Conservation (phyloP, 768 basidiomycete species). For the Mycena olivaceomarginata region DNA sequence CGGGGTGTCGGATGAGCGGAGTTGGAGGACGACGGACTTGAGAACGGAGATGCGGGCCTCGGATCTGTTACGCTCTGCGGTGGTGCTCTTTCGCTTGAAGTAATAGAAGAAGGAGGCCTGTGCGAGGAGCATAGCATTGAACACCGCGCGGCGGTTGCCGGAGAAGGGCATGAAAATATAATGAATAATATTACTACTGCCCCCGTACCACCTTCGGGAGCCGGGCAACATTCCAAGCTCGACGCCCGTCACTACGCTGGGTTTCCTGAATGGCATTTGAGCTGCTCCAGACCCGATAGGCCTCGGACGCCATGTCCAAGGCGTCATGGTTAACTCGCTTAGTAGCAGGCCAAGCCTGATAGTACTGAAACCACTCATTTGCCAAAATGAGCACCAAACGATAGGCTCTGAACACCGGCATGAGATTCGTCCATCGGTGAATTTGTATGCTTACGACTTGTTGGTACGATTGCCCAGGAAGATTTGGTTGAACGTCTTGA, state of each 20-base stretch:
- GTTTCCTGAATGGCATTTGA: slow-evolving; percentile 1
- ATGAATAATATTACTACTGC: not conserved
- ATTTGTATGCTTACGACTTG: slow-evolving; percentile 25
- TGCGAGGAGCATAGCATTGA: too few relatives aligned
- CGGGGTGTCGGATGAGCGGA: too few relatives aligned
- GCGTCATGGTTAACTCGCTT: slow-evolving; percentile 19
- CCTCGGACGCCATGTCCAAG: not conserved
- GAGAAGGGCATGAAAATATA: too few relatives aligned
- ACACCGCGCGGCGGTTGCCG: too few relatives aligned
- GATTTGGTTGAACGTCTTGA: slow-evolving; percentile 42
- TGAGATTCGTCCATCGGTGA: not conserved
- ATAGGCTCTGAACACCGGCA: not conserved
- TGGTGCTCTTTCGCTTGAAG: too few relatives aligned
- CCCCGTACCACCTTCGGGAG: not conserved
- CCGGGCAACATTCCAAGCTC: slow-evolving; percentile 10
- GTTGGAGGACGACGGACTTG: too few relatives aligned
- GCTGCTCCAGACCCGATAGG: slow-evolving; percentile 17
- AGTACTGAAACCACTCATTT: slow-evolving; percentile 38
- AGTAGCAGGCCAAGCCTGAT: slow-evolving; percentile 22
- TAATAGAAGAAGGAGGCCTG: too few relatives aligned
- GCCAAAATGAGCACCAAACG: slow-evolving; percentile 36
- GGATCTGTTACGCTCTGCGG: too few relatives aligned
- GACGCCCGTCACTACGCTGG: not conserved
- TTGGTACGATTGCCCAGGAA: slow-evolving; percentile 35
- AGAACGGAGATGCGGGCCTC: too few relatives aligned